These are phyloP conservation scores for Mycena maculata DNA, from an alignment of 768 basidiomycete genomes.

Conservation along the genomic window DNA sequence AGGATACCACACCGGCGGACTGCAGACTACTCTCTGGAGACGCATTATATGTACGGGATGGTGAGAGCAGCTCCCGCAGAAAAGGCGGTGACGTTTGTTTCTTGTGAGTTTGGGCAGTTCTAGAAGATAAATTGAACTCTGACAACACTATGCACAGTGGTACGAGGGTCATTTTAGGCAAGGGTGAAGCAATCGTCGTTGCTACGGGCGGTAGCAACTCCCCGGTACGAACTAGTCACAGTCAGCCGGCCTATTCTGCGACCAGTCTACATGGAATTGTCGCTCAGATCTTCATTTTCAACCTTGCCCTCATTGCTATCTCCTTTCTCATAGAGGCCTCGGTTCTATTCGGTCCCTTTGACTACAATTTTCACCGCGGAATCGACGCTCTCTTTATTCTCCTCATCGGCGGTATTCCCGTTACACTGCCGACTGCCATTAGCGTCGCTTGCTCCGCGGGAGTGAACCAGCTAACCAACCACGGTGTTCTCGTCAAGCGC, in stretches of 20 bases:
- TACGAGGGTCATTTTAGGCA: constrained; percentile 97
- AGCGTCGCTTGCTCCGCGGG: constrained; percentile 98
- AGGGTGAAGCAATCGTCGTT: constrained; percentile 97
- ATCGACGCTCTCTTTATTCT: constrained; percentile 97
- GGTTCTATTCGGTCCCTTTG: constrained; percentile 92
- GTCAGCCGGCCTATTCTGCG: constrained; percentile 76
- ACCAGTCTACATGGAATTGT: constrained; percentile 87
- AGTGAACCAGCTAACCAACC: constrained; percentile 96
- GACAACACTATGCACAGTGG: constrained; percentile 72
- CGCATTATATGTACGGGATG: constrained; percentile 91
- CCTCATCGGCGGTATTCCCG: constrained; percentile 99
- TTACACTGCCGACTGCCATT: constrained; percentile 98
- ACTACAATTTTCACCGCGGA: constrained; percentile 90
- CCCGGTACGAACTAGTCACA: constrained; percentile 89
- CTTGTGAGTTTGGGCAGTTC: constrained; percentile 70
- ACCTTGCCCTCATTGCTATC: constrained; percentile 92
- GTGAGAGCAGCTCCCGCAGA: constrained; percentile 91
- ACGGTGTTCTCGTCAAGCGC: constrained; percentile 98
- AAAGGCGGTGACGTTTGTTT: constrained; percentile 95
- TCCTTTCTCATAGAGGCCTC: constrained; percentile 95
- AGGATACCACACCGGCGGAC: constrained; percentile 96
- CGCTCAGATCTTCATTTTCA: constrained; percentile 96
- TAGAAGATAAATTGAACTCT: neutral
- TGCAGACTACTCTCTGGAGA: constrained; percentile 86
- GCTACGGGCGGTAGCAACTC: constrained; percentile 84